These are phyloP conservation scores for Kluyveromyces sp. DNA, from an alignment of 1,139 yeast genomes.

Conservation along the genomic window DNA sequence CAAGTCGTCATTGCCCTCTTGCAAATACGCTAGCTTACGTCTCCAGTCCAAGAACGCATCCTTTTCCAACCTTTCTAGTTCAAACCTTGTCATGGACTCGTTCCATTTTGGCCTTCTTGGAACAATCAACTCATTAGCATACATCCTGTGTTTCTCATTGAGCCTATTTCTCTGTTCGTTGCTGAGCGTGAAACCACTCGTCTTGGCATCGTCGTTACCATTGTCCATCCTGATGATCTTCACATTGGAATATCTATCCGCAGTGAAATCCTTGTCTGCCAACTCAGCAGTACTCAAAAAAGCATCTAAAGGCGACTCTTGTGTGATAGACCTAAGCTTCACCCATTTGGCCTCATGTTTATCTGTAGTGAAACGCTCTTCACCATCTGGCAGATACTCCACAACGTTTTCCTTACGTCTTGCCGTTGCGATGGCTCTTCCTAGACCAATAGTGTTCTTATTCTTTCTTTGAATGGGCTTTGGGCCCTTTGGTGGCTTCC, in stretches of 20 bases:
- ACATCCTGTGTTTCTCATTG: conserved; percentile 60
- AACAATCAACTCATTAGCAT: conserved; percentile 77
- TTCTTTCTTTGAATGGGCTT: conserved; percentile 80
- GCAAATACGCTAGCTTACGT: conserved; percentile 74
- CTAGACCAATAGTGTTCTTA: conserved; percentile 77
- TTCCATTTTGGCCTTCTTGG: conserved; percentile 93
- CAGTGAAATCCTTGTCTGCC: conserved; percentile 94
- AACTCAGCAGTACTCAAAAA: conserved; percentile 90
- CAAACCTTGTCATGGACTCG: conserved; percentile 59
- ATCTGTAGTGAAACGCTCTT: conserved; percentile 75
- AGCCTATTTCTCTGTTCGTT: conserved; percentile 61
- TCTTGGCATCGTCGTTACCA: conserved; percentile 37
- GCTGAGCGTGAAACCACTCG: conserved; percentile 50
- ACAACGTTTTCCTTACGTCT: conserved; percentile 63
- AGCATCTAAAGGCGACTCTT: conserved; percentile 89
- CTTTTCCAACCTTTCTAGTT: conserved; percentile 82
- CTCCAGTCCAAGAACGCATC: conserved; percentile 93
- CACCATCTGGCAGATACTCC: conserved; percentile 75
- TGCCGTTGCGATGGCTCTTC: conserved; percentile 74
- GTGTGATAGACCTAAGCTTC: conserved; percentile 86
- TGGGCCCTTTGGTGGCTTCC: conserved; percentile 83
- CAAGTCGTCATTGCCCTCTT: conserved; percentile 67
- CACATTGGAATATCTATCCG: conserved; percentile 78
- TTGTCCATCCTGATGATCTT: conserved; percentile 74
- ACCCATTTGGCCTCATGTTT: conserved; percentile 85